Conservation (phyloP, 495 filamentous ascomycete species). For the Talaromyces nanjingensis region DNA sequence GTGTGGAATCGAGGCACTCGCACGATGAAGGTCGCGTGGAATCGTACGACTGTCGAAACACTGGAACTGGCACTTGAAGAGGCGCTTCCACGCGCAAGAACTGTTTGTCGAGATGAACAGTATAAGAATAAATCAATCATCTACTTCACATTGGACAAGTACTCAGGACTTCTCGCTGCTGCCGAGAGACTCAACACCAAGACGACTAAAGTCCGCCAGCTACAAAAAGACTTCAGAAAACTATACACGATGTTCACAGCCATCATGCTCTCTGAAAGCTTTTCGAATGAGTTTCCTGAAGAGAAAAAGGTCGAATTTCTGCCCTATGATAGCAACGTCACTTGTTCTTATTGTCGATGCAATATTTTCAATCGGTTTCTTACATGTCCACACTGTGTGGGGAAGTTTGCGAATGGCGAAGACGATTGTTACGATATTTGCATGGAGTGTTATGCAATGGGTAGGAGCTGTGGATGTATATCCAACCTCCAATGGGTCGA, state of each 20-base stretch:
- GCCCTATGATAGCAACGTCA: conserved; percentile 78
- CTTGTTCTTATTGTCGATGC: conserved; percentile 90
- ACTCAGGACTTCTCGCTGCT: conserved; percentile 54
- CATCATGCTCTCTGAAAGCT: conserved; percentile 79
- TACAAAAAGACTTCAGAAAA: conserved; percentile 69
- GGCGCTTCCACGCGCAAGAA: conserved; percentile 75
- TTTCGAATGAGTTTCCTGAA: conserved; percentile 51
- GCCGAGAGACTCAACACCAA: conserved; percentile 31
- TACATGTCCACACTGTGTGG: conserved; percentile 73
- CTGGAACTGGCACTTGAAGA: conserved; percentile 77
- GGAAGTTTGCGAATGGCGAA: conserved; percentile 46
- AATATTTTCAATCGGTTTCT: conserved; percentile 98
- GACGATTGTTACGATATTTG: conserved; percentile 88
- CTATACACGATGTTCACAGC: conserved; percentile 70
- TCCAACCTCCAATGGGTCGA: conserved; percentile 85
- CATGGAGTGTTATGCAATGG: conserved; percentile 94
- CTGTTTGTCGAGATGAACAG: conserved; percentile 96
- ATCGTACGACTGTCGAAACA: conserved; percentile 89
- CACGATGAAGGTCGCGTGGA: conserved; percentile 97
- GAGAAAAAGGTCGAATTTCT: conserved; percentile 64
- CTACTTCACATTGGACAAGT: conserved; percentile 74
- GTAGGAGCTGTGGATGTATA: conserved; percentile 81
- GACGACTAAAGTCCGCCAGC: conserved; percentile 52
- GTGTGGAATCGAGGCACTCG: conserved; percentile 96
- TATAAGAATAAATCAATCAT: conserved; percentile 98